A percentile compares a stretch with the other conserved stretches of the same genome.
Conservation (phyloP, 1,284 basidiomycete species). For the Boletus albobrunnescens region DNA sequence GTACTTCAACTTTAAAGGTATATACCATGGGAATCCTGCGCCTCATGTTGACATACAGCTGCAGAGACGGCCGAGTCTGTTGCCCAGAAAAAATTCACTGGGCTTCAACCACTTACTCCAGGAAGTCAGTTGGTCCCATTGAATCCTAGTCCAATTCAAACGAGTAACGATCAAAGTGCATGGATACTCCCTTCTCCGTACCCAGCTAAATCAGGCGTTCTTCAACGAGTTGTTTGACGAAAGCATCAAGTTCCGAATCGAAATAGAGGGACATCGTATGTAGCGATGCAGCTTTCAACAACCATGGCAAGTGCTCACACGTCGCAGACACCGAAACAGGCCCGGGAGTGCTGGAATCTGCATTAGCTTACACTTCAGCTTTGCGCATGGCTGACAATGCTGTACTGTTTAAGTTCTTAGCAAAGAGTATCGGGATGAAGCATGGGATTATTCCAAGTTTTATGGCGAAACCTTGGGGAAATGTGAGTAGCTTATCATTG, state of each 20-base stretch:
- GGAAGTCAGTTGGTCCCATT: constrained; percentile 66
- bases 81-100: constrained; percentile 74
- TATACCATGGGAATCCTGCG: neutral
- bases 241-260: constrained; percentile 69
- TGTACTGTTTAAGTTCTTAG: constrained; percentile 86
- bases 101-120: constrained; percentile 78
- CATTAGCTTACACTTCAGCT: constrained; percentile 84
- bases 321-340: constrained; percentile 89
- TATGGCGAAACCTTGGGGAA: constrained; percentile 96
- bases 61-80: constrained; percentile 75
- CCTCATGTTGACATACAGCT: constrained; percentile 1
- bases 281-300: constrained; percentile 9
- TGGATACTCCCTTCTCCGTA: constrained; percentile 86
- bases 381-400: constrained; percentile 93
- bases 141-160: constrained; percentile 6
- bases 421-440: constrained; percentile 90
- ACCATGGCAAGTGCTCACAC: constrained; percentile 1
- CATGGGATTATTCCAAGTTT: constrained; percentile 89
- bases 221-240: constrained; percentile 87
- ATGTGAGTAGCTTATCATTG: constrained; percentile 48
- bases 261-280: constrained; percentile 90
- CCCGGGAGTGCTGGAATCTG: constrained; percentile 90
- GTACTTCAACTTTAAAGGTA: constrained; percentile 95
- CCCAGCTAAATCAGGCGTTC: constrained; percentile 85
- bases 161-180: constrained; percentile 59